phyloP scores from a whole-genome alignment of 345 rosid genomes.

The Mercurialis annua region DNA sequence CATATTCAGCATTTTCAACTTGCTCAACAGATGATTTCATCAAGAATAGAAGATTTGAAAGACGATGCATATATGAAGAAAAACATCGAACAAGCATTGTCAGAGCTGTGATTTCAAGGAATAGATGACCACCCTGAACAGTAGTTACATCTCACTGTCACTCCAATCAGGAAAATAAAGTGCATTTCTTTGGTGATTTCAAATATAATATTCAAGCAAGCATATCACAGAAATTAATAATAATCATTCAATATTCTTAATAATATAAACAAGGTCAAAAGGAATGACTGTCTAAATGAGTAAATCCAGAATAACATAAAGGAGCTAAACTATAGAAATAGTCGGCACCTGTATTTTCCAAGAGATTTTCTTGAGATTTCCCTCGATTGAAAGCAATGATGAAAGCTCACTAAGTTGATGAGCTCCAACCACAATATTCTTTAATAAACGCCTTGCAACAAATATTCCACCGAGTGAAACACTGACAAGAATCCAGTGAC shows the following conservation, averaged over 20 bases:
- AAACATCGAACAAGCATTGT: slow-evolving; percentile 40
- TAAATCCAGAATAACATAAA: slow-evolving; percentile 13
- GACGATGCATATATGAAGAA: slow-evolving; percentile 38
- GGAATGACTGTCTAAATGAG: slow-evolving; percentile 1
- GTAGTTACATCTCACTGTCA: slow-evolving; percentile 29
- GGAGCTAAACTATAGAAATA: slow-evolving; percentile 12
- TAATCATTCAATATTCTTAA: background rate
- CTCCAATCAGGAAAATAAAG: slow-evolving; percentile 20
- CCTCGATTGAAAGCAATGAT: slow-evolving; percentile 54
- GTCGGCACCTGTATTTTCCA: slow-evolving; percentile 60
- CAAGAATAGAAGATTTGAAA: slow-evolving; percentile 32
- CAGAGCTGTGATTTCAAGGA: slow-evolving; percentile 63
- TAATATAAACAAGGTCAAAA: background rate
- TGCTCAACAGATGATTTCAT: slow-evolving; percentile 30
- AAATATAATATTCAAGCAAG: slow-evolving; percentile 4
- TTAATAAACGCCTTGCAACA: slow-evolving; percentile 48
- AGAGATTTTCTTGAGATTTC: slow-evolving; percentile 45
- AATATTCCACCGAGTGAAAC: slow-evolving; percentile 45
- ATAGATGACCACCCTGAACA: slow-evolving; percentile 73
- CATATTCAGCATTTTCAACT: slow-evolving; percentile 33
- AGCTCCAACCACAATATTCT: slow-evolving; percentile 41
- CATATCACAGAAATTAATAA: background rate
- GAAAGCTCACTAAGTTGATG: slow-evolving; percentile 55
- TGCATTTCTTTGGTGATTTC: slow-evolving; percentile 6
- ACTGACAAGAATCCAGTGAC: slow-evolving; percentile 46